Base-by-base conservation (phyloP, 192 early-diverging fungal species). In the Pilobolus umbonatus region DNA sequence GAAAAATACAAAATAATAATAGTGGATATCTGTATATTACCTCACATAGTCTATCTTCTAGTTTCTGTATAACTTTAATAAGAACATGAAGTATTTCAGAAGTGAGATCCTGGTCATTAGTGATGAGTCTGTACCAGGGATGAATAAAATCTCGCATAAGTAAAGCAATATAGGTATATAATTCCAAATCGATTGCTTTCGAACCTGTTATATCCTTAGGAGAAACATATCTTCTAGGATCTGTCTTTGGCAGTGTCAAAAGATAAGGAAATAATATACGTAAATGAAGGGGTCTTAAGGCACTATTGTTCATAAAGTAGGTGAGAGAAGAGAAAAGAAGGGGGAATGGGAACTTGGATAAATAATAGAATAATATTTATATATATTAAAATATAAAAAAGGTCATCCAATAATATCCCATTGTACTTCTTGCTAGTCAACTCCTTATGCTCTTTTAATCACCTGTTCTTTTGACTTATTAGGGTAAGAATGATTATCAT, bases 141-240 rank as follows among this genome's bases (percentile, higher is more conserved):
- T 75, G 65, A 44, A 80, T 80, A 49, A 80, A 80, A 35, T 80
- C 78, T 8, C 75, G 55, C 44, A 80, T 54, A 31, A 77, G 39
- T 10, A 77, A 35, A 14, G 78, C 78, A 7, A 80, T 54, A 39
- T 75, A 75, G n/a, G 70, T 76, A 50, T 75, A 80, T 0, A 76
- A 60, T 62, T 80, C 78, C 19, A 68, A 46, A 64, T 80, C 78
- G n/a, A 80, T 72, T 24, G 67, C 68, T 22, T 75, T 64, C 45
- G 78, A 64, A 38, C 55, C 12, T 40, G 73, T 58, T 43, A 73
- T 62, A 57, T 34, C 14, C 50, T 60, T 57, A 61, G 78, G 48
- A 46, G 75, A 55, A 24, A 55, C 45, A 22, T 46, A 36, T 50
- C 56, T 21, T 22, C 43, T 43, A 0, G 56, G 61, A 46, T 58